Evolutionary conservation across 768 basidiomycete genomes (phyloP).

Genomic region (Pleurotus cornucopiae): DNA sequence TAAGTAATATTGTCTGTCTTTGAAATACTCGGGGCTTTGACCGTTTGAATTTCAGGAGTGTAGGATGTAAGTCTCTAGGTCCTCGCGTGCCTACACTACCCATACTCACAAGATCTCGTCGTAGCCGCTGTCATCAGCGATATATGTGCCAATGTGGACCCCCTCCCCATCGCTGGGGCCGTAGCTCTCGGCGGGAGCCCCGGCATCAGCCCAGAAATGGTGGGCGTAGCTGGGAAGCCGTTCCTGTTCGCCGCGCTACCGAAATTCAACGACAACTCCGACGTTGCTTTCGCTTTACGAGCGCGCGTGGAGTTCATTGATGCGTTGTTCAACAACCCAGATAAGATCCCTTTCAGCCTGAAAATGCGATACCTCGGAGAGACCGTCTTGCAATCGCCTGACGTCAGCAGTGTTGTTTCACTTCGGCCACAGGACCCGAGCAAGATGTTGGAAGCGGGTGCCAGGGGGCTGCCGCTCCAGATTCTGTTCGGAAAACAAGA

Average conservation of each 20-base stretch:
- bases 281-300: slow-evolving; percentile 14
- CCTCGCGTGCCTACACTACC: neutral
- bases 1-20: neutral
- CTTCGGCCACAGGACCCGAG: slow-evolving; percentile 22
- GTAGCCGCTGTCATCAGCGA: neutral
- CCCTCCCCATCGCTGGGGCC: slow-evolving; percentile 3
- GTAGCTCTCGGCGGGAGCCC: slow-evolving; percentile 2
- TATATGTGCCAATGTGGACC: neutral
- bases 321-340: slow-evolving; percentile 21
- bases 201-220: neutral
- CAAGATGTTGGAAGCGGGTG: slow-evolving; percentile 20
- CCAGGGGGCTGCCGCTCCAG: slow-evolving; percentile 23
- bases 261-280: neutral
- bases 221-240: neutral
- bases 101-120: neutral
- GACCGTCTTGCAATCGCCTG: slow-evolving; percentile 16
- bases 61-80: neutral
- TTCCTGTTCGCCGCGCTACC: neutral
- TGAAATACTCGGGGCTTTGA: no score
- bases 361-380: slow-evolving; percentile 21
- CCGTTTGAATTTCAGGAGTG: neutral
- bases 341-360: slow-evolving; percentile 18
- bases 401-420: slow-evolving; percentile 16
- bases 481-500: slow-evolving; percentile 11
- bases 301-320: slow-evolving; percentile 21